Base-by-base conservation (phyloP, 768 basidiomycete genomes). In the Lepiota venenata region DNA sequence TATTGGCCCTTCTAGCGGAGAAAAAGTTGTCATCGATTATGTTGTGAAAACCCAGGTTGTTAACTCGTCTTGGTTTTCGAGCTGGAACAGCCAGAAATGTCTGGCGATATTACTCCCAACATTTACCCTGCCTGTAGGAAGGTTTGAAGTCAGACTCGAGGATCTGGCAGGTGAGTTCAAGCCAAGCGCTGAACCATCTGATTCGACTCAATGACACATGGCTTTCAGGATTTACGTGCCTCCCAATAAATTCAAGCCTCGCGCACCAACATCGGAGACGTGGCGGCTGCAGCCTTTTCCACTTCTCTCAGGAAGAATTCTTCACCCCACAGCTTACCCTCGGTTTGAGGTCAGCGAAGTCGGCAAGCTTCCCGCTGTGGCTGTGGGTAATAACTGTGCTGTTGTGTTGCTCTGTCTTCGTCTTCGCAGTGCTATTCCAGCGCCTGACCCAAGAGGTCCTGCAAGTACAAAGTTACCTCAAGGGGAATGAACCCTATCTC, bases 91-190 rank as follows among this genome's bases (percentile, higher is more conserved):
- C 58, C 69, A 61, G 52, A 76, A 69, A 56, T 65, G 67, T 21
- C 65, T 62, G 47, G 60, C 60, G 2, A 56, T 68, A 41, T 69
- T 87, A 42, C 64, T 92, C 41, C 90, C 90, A 7, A 80, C 82
- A n/a, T 92, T 92, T 61, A 65, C 80, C 3, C 69, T 90, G n/a
- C 81, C 87, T 6, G 71, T 91, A 40, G 83, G 84, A 42, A 74
- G 76, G 63, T 68, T 91, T 55, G 83, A 87, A 62, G 85, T 88
- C 1, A 72, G 73, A 18, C 65, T 91, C 47, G 81, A 83, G 44
- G 64, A 67, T 16, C 66, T 71, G 58, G 61, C 75, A 58, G 85
- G 89, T 87, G 65, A 56, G 80, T 63, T 21, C 20, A 25, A 39
- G 53, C 48, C 50, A 29, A 45, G 47, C 60, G 41, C 36, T 38